phyloP scores from a whole-genome alignment of 2,329 filamentous ascomycete genomes.

The Alternaria infectoria region DNA sequence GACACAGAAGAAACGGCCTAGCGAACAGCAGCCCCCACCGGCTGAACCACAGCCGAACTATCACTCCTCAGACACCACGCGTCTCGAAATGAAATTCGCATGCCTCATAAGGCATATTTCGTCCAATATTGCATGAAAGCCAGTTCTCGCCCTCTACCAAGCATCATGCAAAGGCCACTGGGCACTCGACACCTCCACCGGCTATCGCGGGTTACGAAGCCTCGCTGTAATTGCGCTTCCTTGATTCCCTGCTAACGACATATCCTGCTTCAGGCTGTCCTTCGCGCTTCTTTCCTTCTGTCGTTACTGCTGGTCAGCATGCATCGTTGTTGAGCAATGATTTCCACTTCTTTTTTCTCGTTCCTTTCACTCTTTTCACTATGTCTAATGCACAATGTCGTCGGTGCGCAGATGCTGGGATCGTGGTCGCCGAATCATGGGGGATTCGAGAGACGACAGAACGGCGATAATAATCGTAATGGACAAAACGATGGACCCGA shows the following conservation, averaged over 20 bases:
- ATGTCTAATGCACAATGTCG: constrained; percentile 26
- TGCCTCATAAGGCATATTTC: neutral
- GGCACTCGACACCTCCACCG: neutral
- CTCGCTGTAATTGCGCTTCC: neutral
- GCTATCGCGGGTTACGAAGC: constrained; percentile 1
- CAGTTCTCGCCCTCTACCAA: constrained; percentile 1
- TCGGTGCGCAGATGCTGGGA: constrained; percentile 39
- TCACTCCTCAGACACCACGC: constrained; percentile 19
- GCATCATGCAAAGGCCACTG: constrained; percentile 10
- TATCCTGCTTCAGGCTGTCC: neutral
- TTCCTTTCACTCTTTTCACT: constrained; percentile 19
- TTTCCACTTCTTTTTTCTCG: constrained; percentile 18
- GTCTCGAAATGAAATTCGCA: constrained; percentile 19
- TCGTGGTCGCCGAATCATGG: constrained; percentile 16
- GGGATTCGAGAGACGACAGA: constrained; percentile 22
- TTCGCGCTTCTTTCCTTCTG: constrained; percentile 2
- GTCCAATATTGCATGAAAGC: neutral
- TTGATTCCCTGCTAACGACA: constrained; percentile 1
- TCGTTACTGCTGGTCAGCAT: constrained; percentile 32
- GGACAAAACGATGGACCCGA: constrained; percentile 26
- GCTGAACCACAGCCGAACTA: constrained; percentile 12
- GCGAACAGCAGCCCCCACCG: neutral
- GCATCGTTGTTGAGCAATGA: constrained; percentile 41
- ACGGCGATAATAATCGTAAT: constrained; percentile 26
- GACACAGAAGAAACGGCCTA: neutral